These are phyloP conservation scores for Phytomonas sp. DNA, from an alignment of 208 protist species.

Conservation along the genomic window DNA sequence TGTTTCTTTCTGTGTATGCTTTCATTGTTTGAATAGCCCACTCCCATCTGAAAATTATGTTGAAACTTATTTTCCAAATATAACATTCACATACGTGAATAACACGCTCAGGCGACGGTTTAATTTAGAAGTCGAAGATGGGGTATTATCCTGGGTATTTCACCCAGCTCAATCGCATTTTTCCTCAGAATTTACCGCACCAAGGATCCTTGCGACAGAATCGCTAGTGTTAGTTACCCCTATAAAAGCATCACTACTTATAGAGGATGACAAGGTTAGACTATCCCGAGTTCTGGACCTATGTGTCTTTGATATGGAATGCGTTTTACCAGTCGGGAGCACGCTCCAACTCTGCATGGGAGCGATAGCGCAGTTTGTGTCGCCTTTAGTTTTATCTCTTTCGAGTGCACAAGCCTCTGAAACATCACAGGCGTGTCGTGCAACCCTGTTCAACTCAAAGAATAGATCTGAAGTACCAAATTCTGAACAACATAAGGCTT, in stretches of 20 bases:
- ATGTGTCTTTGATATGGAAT: conserved; percentile 16
- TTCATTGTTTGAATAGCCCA: not conserved
- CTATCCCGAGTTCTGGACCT: conserved; percentile 3
- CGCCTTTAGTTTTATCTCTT: conserved; percentile 14
- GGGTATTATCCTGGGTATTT: not conserved
- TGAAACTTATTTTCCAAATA: not conserved
- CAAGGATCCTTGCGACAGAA: not conserved
- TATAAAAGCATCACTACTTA: not conserved
- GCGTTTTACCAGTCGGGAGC: conserved; percentile 23
- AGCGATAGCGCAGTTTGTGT: conserved; percentile 17
- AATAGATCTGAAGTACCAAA: not conserved
- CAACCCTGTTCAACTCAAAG: not conserved
- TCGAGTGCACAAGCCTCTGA: not conserved
- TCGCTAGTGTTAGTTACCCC: not conserved
- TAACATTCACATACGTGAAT: not conserved
- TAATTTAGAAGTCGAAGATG: not conserved
- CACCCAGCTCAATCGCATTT: not conserved
- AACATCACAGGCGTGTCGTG: not conserved
- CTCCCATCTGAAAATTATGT: not conserved
- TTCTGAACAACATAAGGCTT: not conserved
- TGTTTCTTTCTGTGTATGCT: not conserved
- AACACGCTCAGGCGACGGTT: not conserved
- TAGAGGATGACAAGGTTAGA: not conserved
- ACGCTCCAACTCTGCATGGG: conserved; percentile 24
- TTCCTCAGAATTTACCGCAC: not conserved